phyloP scores from a whole-genome alignment of 2,329 filamentous ascomycete genomes.

The Macrophomina pseudophaseolina region DNA sequence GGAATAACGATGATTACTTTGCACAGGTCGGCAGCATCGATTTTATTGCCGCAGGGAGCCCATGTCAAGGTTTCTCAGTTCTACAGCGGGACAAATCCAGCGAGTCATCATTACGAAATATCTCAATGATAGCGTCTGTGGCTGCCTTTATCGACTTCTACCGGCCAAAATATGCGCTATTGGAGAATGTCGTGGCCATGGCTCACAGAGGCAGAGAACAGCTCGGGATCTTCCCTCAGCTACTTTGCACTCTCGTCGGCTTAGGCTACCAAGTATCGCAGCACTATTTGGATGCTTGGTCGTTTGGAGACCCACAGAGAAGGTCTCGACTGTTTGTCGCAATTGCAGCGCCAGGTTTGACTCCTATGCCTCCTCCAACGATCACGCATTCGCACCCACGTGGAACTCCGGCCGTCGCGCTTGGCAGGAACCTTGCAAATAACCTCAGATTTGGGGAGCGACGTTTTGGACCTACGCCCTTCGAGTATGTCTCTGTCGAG shows the following conservation, averaged over 20 bases:
- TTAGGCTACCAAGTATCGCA: slow-evolving; percentile 78
- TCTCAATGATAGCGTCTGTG: slow-evolving; percentile 78
- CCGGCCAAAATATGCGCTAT: slow-evolving; percentile 72
- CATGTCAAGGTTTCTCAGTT: slow-evolving; percentile 76
- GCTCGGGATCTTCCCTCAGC: slow-evolving; percentile 74
- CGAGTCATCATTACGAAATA: slow-evolving; percentile 66
- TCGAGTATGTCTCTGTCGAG: slow-evolving; percentile 60
- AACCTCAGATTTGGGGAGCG: slow-evolving; percentile 61
- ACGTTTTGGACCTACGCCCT: slow-evolving; percentile 60
- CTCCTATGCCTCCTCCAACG: slow-evolving; percentile 60
- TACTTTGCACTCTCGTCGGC: slow-evolving; percentile 74
- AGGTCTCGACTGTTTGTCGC: slow-evolving; percentile 72
- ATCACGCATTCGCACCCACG: slow-evolving; percentile 68
- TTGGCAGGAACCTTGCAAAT: slow-evolving; percentile 55
- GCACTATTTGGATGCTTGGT: slow-evolving; percentile 71
- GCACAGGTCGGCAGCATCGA: slow-evolving; percentile 68
- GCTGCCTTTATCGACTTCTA: slow-evolving; percentile 76
- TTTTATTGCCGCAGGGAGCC: slow-evolving; percentile 73
- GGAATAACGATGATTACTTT: slow-evolving; percentile 53
- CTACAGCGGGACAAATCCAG: slow-evolving; percentile 66
- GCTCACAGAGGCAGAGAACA: slow-evolving; percentile 54
- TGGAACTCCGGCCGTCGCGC: slow-evolving; percentile 36
- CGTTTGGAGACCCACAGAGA: slow-evolving; percentile 68
- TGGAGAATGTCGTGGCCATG: slow-evolving; percentile 79
- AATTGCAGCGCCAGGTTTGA: slow-evolving; percentile 70